Evolutionary conservation across 176 grass and related monocot genomes (phyloP).

Genomic region (Phoenix roebelenii): DNA sequence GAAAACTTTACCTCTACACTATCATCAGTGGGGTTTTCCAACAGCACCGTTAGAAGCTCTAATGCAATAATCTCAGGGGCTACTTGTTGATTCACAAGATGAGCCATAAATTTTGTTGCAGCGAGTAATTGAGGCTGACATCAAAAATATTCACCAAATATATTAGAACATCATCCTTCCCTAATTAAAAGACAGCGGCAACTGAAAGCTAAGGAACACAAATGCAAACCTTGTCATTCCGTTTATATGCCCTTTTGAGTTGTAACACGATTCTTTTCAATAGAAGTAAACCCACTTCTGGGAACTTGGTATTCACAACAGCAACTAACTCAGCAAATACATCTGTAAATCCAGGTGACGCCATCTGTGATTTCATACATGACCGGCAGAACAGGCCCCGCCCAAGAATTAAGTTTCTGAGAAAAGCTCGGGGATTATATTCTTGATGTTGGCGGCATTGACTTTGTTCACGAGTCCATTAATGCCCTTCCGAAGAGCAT

Average conservation of each 20-base stretch:
- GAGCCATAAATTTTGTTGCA: conserved; percentile 92
- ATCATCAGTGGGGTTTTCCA: conserved; percentile 96
- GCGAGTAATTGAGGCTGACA: conserved; percentile 82
- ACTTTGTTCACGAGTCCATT: conserved; percentile 94
- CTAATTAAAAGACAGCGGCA: not conserved
- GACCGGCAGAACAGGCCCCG: conserved; percentile 85
- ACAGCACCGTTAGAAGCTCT: conserved; percentile 81
- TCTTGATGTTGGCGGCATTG: conserved; percentile 90
- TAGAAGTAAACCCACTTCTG: conserved; percentile 60
- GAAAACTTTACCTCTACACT: conserved; percentile 60
- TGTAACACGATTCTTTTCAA: conserved; percentile 70
- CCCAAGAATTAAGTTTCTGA: conserved; percentile 79
- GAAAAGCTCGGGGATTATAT: conserved; percentile 76
- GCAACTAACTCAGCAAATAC: conserved; percentile 82
- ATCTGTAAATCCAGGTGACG: conserved; percentile 85
- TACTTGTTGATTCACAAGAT: conserved; percentile 95
- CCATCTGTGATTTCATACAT: conserved; percentile 90
- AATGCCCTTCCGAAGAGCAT: conserved; percentile 88
- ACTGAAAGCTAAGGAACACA: not conserved
- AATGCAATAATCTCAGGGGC: conserved; percentile 65
- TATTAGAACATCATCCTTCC: too few relatives aligned
- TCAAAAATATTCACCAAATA: too few relatives aligned
- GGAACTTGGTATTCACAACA: conserved; percentile 84
- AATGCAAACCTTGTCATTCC: conserved; percentile 76
- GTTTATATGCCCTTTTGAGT: conserved; percentile 88